phyloP scores from a whole-genome alignment of 192 early-diverging fungal species.

The Paraglomus occultum region DNA sequence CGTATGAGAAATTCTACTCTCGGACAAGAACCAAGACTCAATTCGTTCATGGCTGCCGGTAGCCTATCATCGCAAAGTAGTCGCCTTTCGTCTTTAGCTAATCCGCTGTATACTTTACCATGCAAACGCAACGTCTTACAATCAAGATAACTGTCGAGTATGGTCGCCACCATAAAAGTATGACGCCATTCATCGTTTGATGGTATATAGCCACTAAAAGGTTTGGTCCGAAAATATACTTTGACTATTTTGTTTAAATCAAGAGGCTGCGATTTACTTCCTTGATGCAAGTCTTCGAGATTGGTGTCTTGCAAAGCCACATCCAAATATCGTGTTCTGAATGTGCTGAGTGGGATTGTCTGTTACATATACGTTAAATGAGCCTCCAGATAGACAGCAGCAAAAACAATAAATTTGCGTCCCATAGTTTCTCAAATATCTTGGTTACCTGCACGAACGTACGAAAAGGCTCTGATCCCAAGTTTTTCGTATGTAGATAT shows the following conservation, averaged over 20 bases:
- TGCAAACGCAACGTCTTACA: slow-evolving; percentile 1
- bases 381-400: background rate
- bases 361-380: background rate
- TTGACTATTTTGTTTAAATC: slow-evolving; percentile 7
- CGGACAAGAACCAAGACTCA: no score
- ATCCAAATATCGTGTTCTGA: slow-evolving; percentile 10
- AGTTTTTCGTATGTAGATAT: slow-evolving; percentile 7
- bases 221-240: slow-evolving; percentile 1
- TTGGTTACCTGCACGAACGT: slow-evolving; percentile 15
- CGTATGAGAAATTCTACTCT: no score
- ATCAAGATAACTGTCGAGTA: slow-evolving; percentile 23
- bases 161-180: slow-evolving; percentile 8
- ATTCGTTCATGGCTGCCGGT: no score
- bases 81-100: background rate
- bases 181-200: slow-evolving; percentile 15
- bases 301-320: slow-evolving; percentile 6
- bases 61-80: background rate
- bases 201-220: background rate
- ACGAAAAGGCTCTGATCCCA: background rate
- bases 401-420: background rate
- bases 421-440: background rate
- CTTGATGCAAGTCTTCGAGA: background rate
- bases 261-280: background rate
- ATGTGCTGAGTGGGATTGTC: slow-evolving; percentile 14
- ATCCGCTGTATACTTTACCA: slow-evolving; percentile 3